These are phyloP conservation scores for Hypoxylon lienhwacheense DNA, from an alignment of 495 filamentous ascomycete genomes.

Conservation along the genomic window DNA sequence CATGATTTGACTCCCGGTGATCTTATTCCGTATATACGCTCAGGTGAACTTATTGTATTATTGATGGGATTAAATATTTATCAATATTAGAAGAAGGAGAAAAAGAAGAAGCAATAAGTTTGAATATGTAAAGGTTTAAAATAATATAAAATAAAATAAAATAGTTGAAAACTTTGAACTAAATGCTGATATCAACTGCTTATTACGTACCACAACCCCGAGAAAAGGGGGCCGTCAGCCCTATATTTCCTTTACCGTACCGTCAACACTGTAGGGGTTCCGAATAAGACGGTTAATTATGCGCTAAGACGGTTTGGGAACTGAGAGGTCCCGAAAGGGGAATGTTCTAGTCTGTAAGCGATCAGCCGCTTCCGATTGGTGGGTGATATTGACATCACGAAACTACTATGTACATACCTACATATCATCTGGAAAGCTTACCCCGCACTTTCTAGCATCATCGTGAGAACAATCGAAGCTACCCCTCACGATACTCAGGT, in stretches of 20 bases:
- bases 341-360: constrained; percentile 1
- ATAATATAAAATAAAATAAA: too few relatives aligned
- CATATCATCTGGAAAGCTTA: too few relatives aligned
- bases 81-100: too few relatives aligned
- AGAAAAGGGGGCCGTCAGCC: constrained; percentile 23
- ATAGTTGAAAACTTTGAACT: too few relatives aligned
- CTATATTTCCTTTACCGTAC: constrained; percentile 1
- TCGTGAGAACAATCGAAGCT: constrained; percentile 6
- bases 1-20: too few relatives aligned
- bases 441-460: constrained; percentile 20
- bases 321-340: neutral
- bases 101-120: too few relatives aligned
- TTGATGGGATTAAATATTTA: too few relatives aligned
- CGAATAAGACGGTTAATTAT: neutral
- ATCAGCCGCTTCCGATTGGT: constrained; percentile 13
- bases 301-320: neutral
- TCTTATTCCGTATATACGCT: too few relatives aligned
- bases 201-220: neutral
- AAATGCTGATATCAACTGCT: neutral
- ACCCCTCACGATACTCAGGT: too few relatives aligned
- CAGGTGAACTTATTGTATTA: too few relatives aligned
- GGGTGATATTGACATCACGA: constrained; percentile 22
- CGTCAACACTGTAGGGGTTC: neutral
- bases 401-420: neutral
- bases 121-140: too few relatives aligned